Percentiles rank a stretch among this genome's conserved stretches.
Conservation (phyloP, 1,284 basidiomycete species). For the Heliocybe sulcata region DNA sequence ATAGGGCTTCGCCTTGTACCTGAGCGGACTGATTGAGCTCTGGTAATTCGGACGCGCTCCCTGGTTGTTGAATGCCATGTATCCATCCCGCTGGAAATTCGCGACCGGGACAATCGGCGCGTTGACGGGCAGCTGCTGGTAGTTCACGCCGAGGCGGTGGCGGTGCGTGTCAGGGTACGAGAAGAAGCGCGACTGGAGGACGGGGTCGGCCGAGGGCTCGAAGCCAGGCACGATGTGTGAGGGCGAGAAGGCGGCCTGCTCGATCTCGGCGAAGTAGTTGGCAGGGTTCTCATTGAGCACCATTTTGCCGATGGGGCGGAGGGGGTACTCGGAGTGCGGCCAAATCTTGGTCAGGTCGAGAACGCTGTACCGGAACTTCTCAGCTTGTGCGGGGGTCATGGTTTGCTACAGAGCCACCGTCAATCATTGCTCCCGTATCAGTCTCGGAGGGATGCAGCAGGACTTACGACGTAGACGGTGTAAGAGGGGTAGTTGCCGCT, state of each 20-base stretch:
- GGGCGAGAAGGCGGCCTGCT: slow-evolving; percentile 83
- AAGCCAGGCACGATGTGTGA: slow-evolving; percentile 83
- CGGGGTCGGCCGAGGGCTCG: slow-evolving; percentile 85
- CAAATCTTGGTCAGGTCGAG: slow-evolving; percentile 91
- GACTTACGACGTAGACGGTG: slow-evolving; percentile 66
- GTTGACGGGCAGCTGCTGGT: slow-evolving; percentile 79
- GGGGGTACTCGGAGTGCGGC: slow-evolving; percentile 81
- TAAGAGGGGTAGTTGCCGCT: slow-evolving; percentile 70
- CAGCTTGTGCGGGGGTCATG: slow-evolving; percentile 88
- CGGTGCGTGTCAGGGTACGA: slow-evolving; percentile 90
- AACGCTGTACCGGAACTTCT: slow-evolving; percentile 82
- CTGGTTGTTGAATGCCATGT: slow-evolving; percentile 70
- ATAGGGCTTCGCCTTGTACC: slow-evolving; percentile 38
- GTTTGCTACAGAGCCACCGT: slow-evolving; percentile 55
- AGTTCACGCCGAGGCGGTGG: slow-evolving; percentile 3
- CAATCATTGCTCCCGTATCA: background rate
- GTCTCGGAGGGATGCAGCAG: background rate
- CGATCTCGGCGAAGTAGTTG: slow-evolving; percentile 85
- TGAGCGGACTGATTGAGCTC: slow-evolving; percentile 61
- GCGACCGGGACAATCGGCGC: slow-evolving; percentile 63
- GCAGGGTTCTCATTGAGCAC: slow-evolving; percentile 82
- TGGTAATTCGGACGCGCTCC: slow-evolving; percentile 84
- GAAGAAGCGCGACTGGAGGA: slow-evolving; percentile 90
- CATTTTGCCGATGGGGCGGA: slow-evolving; percentile 80
- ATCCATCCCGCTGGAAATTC: slow-evolving; percentile 85